Base-by-base conservation (phyloP, 2,329 filamentous ascomycete genomes). In the Trichoderma brevicompactum region DNA sequence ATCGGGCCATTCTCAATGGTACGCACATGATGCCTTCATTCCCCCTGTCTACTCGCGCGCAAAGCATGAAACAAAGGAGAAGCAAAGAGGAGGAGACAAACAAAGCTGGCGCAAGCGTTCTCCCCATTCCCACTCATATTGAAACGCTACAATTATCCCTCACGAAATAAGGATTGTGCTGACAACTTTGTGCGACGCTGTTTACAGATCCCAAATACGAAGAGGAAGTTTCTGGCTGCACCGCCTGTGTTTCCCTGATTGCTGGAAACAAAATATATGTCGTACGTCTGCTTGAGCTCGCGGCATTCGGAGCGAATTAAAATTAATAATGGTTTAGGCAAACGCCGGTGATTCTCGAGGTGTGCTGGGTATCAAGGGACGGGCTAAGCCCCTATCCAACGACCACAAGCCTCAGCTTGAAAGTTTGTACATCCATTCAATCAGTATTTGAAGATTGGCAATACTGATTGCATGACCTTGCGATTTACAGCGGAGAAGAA, bases 371-470 rank as follows among this genome's bases (percentile, higher is more conserved):
- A 92, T 99, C 74, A 99, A 98, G 82, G 95, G 95, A 70, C 88
- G 95, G 73, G 95, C 95, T 71, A 99, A 98, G 82, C 95, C 95
- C 60, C 85, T 99, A 67, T 99, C 95, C n/a, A 96, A 96, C 76
- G 95, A 99, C 78, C 95, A 99, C 84, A 99, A 99, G 82, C 95
- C 95, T 48, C 94, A 97, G 78, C 97, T 98, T 72, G 95, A 99
- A 86, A 92, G 93, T 96, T 76, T 65, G 83, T 78, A 23, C 41
- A 48, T 38, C 62, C 23, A 8, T 41, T 48, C n/a, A 53, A 41
- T 38, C 46, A 28, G 38, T 32, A 23, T 53, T n/a, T 43, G 15
- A 43, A 28, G 36, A 52, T n/a, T 54, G 4, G 43, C 6, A 59
- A 56, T 65, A 52, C 68, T 70, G 62, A 71, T 67, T 50, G 65